Evolutionary conservation across 2,329 filamentous ascomycete genomes (phyloP), one percentile per base, ranked within the genome.

Genomic region (Epichloe festucae): DNA sequence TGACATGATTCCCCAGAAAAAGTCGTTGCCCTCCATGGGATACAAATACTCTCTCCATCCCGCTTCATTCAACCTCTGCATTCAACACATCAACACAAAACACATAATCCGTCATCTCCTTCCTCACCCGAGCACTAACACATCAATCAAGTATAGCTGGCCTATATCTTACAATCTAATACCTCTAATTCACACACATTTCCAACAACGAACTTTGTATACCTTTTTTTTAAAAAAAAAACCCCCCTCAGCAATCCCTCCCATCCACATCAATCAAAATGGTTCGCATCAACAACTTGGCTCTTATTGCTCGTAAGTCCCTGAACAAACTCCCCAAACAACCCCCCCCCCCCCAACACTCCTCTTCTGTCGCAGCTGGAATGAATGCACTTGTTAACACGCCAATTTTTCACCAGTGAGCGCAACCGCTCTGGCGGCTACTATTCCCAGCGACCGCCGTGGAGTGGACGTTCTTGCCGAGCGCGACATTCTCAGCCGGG

Each of bases 211-310:
- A 27, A 8, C 23, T 27, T 27, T 27, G 2, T 8, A 27, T 27
- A 27, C 23, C 23, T 8, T 27, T 27, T 27, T 27, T 27, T 21
- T 21, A 21, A 27, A 27, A 31, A 8, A 31, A 1, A 2, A n/a
- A n/a, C n/a, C n/a, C n/a, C n/a, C n/a, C n/a, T 31, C 27, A 31
- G 27, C 27, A 31, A 5, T 47, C 27, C 17, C 27, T 39, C 21
- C 14, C n/a, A 38, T 39, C 35, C 36, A 40, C 12, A 48, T 35
- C 42, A 7, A n/a, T 27, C 42, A 53, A 15, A 49, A 53, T 53
- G 51, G 51, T 53, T 53, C 38, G 43, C 47, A 46, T 53, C 47
- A 42, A 42, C 51, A 42, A 17, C 19, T n/a, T 53, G 5, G 51
- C 47, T 50, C 41, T 53, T 43, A 5, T 53, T 43, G 51, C 47